These are phyloP conservation scores for Suillus hirtellus DNA, from an alignment of 768 basidiomycete genomes.

Conservation along the genomic window DNA sequence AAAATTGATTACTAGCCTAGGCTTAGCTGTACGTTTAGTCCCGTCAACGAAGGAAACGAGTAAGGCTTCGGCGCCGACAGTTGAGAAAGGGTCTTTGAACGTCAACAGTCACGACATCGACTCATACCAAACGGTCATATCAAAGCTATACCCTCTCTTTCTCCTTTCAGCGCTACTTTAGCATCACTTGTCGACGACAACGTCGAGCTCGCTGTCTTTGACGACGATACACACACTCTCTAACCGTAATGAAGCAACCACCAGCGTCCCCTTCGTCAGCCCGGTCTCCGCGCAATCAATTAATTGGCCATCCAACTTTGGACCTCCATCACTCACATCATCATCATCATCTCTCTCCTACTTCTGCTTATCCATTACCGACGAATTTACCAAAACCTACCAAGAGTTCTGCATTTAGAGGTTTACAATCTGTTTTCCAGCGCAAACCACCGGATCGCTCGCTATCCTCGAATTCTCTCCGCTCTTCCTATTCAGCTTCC, in stretches of 20 bases:
- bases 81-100: background rate
- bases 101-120: background rate
- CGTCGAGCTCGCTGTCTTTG: conserved; percentile 15
- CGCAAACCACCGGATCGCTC: conserved; percentile 41
- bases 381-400: conserved; percentile 30
- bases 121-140: background rate
- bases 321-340: conserved; percentile 35
- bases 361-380: conserved; percentile 40
- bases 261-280: conserved; percentile 31
- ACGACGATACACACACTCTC: conserved; percentile 6
- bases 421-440: conserved; percentile 54
- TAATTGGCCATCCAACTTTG: conserved; percentile 35
- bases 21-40: background rate
- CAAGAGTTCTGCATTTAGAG: conserved; percentile 37
- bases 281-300: conserved; percentile 42
- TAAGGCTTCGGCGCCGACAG: background rate
- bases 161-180: conserved; percentile 12
- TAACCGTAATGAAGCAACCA: conserved; percentile 32
- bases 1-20: background rate
- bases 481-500: conserved; percentile 44
- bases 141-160: conserved; percentile 5
- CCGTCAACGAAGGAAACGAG: conserved; percentile 4
- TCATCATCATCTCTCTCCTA: conserved; percentile 45
- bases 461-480: conserved; percentile 51
- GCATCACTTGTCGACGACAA: conserved; percentile 6